Base-by-base conservation (phyloP, 345 rosid genomes). In the Salix koriyanagi region DNA sequence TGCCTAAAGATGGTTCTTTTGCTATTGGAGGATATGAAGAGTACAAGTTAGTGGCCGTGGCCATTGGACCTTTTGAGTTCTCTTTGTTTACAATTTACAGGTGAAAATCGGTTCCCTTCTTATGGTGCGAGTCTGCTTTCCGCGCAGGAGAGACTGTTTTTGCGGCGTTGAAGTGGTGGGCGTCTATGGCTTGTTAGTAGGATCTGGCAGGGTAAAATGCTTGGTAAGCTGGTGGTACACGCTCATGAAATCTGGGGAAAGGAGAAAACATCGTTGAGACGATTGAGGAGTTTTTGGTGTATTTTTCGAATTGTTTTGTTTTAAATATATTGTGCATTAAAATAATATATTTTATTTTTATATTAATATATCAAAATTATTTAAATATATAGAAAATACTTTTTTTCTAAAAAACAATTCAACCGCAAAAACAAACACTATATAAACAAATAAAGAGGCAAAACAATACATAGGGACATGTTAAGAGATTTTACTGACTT, bases 31-130 rank as follows among this genome's bases (percentile, higher is more conserved):
- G 56, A 46, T 25, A 67, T 9, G 81, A 60, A 64, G 79, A 52
- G 84, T 32, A 75, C 32, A 83, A 69, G 64, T 79, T 73, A 69
- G 94, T 54, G 81, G 93, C 90, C 92, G 94, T 60, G 81, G 85
- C 83, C 84, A 69, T 86, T 5, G 26, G 21, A 52, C 16, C 65
- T 10, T 68, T 18, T 68, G 46, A 50, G 50, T 46, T 46, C 50
- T 46, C 50, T 46, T 46, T 46, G 16, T 14, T 42, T 42, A 11
- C 48, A 42, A 42, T 58, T 61, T 66, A 70, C 72, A 52, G 56
- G 52, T 5, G 48, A n/a, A 26, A 14, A 32, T 26, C n/a, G 28
- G 71, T n/a, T n/a, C 11, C 34, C 26, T 18, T 1, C 37, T 3
- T 41, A 41, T 10, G 44, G 13, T 10, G 44, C 44, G 21, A 48